Percentiles rank a stretch among this genome's conserved stretches.
Conservation (phyloP, 2,329 filamentous ascomycete genomes). For the Fusarium buharicum region DNA sequence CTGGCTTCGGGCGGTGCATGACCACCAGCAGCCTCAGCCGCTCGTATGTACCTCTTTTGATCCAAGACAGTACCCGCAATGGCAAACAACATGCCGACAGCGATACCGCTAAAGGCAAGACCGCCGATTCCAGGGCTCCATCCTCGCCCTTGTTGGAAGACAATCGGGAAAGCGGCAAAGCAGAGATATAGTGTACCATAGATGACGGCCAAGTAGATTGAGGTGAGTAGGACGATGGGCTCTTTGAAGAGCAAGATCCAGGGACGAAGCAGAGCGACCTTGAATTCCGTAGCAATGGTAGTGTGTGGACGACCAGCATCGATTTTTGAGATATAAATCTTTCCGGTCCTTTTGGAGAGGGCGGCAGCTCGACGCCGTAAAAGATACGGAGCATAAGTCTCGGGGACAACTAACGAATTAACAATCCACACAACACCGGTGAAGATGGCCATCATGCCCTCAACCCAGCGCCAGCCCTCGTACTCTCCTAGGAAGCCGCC, state of each 20-base stretch:
- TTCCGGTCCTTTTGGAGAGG: conserved; percentile 63
- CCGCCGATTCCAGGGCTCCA: conserved; percentile 69
- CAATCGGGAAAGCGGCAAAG: conserved; percentile 67
- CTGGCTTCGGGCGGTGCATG: conserved; percentile 72
- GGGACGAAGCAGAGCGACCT: conserved; percentile 67
- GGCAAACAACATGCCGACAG: conserved; percentile 70
- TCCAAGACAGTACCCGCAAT: conserved; percentile 63
- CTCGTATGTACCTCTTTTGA: conserved; percentile 63
- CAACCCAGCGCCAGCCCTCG: conserved; percentile 72
- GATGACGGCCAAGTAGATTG: conserved; percentile 71
- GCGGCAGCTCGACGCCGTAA: conserved; percentile 62
- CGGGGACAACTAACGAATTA: conserved; percentile 62
- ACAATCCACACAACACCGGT: conserved; percentile 67
- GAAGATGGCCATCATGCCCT: conserved; percentile 70
- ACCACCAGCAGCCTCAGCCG: conserved; percentile 60
- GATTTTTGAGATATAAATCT: conserved; percentile 63
- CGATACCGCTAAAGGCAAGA: conserved; percentile 71
- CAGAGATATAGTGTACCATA: conserved; percentile 66
- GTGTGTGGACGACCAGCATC: conserved; percentile 57
- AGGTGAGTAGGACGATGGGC: conserved; percentile 72
- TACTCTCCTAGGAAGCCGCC: conserved; percentile 71
- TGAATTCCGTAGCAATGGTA: conserved; percentile 61
- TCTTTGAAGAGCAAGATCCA: conserved; percentile 74
- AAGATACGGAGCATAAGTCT: conserved; percentile 70
- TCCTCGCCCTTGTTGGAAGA: conserved; percentile 67